These are phyloP conservation scores for Yamadazyma jaroonii DNA, from an alignment of 1,139 yeast genomes.

Conservation along the genomic window DNA sequence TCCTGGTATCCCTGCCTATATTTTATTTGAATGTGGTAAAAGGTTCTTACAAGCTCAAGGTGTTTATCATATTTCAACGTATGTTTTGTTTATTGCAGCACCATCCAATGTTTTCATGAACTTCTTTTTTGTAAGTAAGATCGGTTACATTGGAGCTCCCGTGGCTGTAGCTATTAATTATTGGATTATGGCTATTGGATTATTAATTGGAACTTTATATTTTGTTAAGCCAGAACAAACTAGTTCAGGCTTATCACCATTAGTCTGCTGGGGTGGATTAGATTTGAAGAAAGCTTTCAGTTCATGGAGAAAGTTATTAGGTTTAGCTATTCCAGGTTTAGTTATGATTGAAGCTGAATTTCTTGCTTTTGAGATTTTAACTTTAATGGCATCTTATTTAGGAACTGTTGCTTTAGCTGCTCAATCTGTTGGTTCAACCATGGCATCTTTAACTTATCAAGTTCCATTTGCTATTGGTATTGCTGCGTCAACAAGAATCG, in stretches of 20 bases:
- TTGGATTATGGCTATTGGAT: constrained; percentile 53
- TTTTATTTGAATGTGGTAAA: constrained; percentile 53
- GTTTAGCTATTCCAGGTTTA: constrained; percentile 54
- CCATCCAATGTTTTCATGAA: constrained; percentile 55
- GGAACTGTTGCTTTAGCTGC: constrained; percentile 58
- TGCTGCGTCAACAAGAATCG: constrained; percentile 58
- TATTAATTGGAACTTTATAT: constrained; percentile 38
- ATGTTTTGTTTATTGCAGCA: constrained; percentile 49
- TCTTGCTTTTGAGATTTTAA: constrained; percentile 55
- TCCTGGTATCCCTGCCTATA: constrained; percentile 57
- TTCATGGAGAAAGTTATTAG: constrained; percentile 48
- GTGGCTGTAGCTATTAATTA: constrained; percentile 56
- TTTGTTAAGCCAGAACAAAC: constrained; percentile 39
- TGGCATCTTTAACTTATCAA: constrained; percentile 51
- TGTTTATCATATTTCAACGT: constrained; percentile 50
- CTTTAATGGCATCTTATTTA: constrained; percentile 52
- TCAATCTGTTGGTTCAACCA: constrained; percentile 55
- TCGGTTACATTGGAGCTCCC: constrained; percentile 56
- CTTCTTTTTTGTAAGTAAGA: constrained; percentile 30
- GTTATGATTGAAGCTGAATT: constrained; percentile 61
- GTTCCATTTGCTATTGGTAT: constrained; percentile 61
- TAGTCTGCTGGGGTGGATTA: constrained; percentile 42
- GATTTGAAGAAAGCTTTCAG: constrained; percentile 30
- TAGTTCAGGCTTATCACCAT: constrained; percentile 38
- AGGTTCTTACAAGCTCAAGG: constrained; percentile 55